Evolutionary conservation across 129 eudicot species (phyloP), one percentile per base, ranked within the genome.

Genomic region (Kitagawia praeruptora): DNA sequence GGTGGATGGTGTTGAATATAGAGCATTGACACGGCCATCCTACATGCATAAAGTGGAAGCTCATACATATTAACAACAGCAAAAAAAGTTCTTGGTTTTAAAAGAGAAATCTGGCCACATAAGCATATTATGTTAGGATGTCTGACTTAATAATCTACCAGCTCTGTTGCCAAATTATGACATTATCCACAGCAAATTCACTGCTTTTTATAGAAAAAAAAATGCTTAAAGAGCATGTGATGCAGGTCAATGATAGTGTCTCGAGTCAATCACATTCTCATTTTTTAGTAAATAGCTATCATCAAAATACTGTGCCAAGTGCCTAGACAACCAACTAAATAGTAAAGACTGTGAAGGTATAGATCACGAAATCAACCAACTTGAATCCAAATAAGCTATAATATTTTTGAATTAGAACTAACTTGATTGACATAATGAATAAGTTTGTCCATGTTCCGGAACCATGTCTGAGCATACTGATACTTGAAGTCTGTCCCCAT

Each of bases 21-120:
- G 86, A 81, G 95, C 99, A 88, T 96, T 92, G 82, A 96, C 97
- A 61, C 99, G 94, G 3, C 98, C 98, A 89, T 96, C 99, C 99
- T 96, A 81, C 74, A 83, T 38, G 64, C 64, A 78, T 42, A 72
- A 14, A 77, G 69, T 46, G 79, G 74, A 45, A 14, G 56, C 67
- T 78, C 70, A 76, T 63, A 38, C n/a, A n/a, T n/a, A n/a, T 42
- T 61, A 25, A 31, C 39, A 28, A 41, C 67, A 80, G 48, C n/a
- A 41, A 73, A 80, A 54, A 64, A 28, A 0, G 10, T 69, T 31
- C 56, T 76, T 5, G 63, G 49, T 75, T 12, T 25, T 14, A 27
- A 27, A 75, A 46, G 0, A 14, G 9, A 8, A n/a, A 15, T 37
- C 46, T 15, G 61, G 42, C 14, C 39, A 39, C 37, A 4, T 41